Percentiles rank a stretch among this genome's conserved stretches.
These are phyloP conservation scores for Fraxinus anomala DNA, from an alignment of 257 asterid species.

Conservation along the genomic window DNA sequence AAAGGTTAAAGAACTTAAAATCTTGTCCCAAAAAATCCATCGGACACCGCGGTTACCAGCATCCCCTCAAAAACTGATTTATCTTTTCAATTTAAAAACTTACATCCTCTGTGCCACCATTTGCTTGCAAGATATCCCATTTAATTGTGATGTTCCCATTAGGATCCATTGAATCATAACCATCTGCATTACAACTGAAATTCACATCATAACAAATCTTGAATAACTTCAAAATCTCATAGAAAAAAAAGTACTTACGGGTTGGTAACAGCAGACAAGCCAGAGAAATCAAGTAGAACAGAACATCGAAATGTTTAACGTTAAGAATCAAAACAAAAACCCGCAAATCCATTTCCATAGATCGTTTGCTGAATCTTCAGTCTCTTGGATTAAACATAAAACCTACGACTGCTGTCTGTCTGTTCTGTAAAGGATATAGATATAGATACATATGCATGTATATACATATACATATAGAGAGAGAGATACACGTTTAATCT, in stretches of 20 bases:
- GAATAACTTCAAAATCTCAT: neutral
- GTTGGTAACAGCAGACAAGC: constrained; percentile 9
- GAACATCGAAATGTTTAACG: neutral
- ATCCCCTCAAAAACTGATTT: neutral
- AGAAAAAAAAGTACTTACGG: constrained; percentile 40
- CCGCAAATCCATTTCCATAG: neutral
- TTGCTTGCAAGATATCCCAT: constrained; percentile 67
- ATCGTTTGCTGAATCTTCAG: neutral
- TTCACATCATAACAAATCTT: constrained; percentile 39
- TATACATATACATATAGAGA: neutral
- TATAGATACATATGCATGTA: neutral
- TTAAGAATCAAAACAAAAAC: neutral
- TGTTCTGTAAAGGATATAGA: neutral
- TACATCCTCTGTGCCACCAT: constrained; percentile 48
- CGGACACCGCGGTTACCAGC: neutral
- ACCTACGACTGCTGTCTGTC: neutral
- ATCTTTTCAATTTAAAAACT: constrained; percentile 17
- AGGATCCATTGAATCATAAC: constrained; percentile 82
- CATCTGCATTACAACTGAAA: constrained; percentile 74
- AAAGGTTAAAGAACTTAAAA: no score
- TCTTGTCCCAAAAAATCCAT: neutral
- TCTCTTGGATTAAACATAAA: neutral
- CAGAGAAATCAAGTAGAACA: neutral
- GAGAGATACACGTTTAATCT: neutral
- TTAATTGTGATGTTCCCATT: constrained; percentile 67